phyloP scores from a whole-genome alignment of 164 flowering plant species.

The Macadamia integrifolia region DNA sequence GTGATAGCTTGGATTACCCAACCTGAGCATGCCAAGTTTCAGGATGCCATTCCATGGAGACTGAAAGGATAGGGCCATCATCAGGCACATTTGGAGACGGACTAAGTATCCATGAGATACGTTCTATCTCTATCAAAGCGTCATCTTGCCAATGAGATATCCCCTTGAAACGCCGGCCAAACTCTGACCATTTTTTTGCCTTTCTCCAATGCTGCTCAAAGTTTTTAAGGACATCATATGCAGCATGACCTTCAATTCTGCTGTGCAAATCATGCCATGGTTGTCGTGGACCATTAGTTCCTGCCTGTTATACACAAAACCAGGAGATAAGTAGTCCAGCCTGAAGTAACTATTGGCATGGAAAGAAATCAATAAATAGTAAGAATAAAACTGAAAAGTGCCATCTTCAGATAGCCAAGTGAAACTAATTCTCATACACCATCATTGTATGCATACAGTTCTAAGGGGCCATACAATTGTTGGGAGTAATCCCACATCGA shows the following conservation, averaged over 20 bases:
- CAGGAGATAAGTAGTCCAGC: slow-evolving; percentile 5
- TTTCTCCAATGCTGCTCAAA: slow-evolving; percentile 84
- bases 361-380: background rate
- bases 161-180: slow-evolving; percentile 35
- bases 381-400: background rate
- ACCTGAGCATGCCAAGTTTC: slow-evolving; percentile 92
- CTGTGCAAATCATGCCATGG: slow-evolving; percentile 94
- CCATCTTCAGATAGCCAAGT: background rate
- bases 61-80: slow-evolving; percentile 38
- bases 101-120: slow-evolving; percentile 89
- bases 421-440: too few relatives aligned
- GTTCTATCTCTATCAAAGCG: slow-evolving; percentile 58
- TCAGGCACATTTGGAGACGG: slow-evolving; percentile 29
- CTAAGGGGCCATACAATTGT: too few relatives aligned
- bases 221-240: slow-evolving; percentile 75
- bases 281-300: slow-evolving; percentile 70
- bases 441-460: too few relatives aligned
- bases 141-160: slow-evolving; percentile 53
- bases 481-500: too few relatives aligned
- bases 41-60: slow-evolving; percentile 50
- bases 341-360: background rate
- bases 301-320: slow-evolving; percentile 29
- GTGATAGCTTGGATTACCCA: background rate
- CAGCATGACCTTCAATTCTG: slow-evolving; percentile 78
- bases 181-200: slow-evolving; percentile 67